These are phyloP conservation scores for Phalaenopsis aphrodite DNA, from an alignment of 106 monocot species.

Conservation along the genomic window DNA sequence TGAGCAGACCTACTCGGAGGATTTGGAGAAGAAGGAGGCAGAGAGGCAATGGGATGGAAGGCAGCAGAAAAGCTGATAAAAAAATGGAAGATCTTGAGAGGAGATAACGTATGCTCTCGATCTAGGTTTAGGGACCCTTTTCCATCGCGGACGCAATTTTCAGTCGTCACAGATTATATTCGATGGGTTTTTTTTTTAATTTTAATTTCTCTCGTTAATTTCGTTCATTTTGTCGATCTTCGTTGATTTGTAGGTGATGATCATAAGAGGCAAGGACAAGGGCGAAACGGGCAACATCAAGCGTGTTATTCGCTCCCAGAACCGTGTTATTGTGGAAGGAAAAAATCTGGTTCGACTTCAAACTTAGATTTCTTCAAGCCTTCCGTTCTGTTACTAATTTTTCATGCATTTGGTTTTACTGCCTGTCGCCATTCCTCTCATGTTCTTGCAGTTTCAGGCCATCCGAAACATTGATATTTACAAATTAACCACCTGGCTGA, in stretches of 20 bases:
- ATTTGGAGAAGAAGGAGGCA: not conserved
- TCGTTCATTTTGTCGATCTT: not conserved
- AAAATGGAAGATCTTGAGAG: slow-evolving; percentile 26
- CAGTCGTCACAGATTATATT: not conserved
- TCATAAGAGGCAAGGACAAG: slow-evolving; percentile 90
- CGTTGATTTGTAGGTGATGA: slow-evolving; percentile 54
- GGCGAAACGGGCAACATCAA: slow-evolving; percentile 83
- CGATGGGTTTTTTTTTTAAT: not conserved
- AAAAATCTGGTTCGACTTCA: slow-evolving; percentile 61
- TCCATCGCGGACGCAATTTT: too few species aligned
- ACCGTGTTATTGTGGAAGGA: slow-evolving; percentile 91
- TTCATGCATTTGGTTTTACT: not conserved
- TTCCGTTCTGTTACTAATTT: not conserved
- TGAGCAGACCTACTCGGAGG: not conserved
- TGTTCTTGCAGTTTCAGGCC: not conserved
- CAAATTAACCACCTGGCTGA: too few species aligned
- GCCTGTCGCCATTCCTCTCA: not conserved
- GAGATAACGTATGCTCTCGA: slow-evolving; percentile 14
- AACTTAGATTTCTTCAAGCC: not conserved
- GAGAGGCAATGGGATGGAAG: slow-evolving; percentile 22
- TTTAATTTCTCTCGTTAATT: not conserved
- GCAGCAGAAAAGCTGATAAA: slow-evolving; percentile 21
- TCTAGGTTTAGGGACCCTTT: not conserved
- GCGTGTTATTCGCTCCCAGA: slow-evolving; percentile 85
- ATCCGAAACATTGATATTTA: too few species aligned